A percentile compares a stretch with the other conserved stretches of the same genome.
Evolutionary conservation across 2,329 filamentous ascomycete species (phyloP).

Genomic region (Colletotrichum nymphaeae): DNA sequence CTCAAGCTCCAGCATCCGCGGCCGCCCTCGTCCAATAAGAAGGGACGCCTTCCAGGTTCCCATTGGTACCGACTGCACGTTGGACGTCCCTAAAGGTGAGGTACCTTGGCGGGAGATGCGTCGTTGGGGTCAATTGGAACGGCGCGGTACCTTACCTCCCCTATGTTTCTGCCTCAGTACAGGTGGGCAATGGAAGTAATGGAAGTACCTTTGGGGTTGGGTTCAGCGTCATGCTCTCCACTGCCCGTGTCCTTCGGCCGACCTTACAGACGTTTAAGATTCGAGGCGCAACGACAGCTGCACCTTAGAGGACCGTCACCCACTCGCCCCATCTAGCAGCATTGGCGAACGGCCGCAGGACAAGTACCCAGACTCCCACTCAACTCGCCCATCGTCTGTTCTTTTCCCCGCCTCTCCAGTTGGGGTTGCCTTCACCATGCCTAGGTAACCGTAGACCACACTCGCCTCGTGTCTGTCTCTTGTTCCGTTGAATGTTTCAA

Average conservation of each 20-base stretch:
- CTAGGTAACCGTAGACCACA: background rate
- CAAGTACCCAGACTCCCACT: background rate
- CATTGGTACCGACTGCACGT: background rate
- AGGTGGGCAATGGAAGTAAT: no score
- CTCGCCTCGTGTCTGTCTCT: background rate
- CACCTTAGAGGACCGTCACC: background rate
- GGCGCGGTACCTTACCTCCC: background rate
- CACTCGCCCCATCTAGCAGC: background rate
- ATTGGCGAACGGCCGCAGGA: background rate
- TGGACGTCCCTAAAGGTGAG: background rate
- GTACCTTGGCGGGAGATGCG: background rate
- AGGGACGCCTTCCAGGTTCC: background rate
- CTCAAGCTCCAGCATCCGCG: conserved; percentile 28
- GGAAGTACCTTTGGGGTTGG: background rate
- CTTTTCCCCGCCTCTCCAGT: background rate
- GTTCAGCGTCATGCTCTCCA: background rate
- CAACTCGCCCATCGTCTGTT: background rate
- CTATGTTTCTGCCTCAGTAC: no score
- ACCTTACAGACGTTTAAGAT: background rate
- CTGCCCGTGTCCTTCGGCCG: background rate
- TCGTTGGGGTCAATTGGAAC: background rate
- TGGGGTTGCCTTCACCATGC: background rate
- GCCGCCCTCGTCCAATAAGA: background rate
- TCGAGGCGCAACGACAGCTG: background rate
- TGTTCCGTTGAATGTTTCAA: background rate